Evolutionary conservation across 306 rosid genomes (phyloP).

Genomic region (Gastrolobium bilobum): DNA sequence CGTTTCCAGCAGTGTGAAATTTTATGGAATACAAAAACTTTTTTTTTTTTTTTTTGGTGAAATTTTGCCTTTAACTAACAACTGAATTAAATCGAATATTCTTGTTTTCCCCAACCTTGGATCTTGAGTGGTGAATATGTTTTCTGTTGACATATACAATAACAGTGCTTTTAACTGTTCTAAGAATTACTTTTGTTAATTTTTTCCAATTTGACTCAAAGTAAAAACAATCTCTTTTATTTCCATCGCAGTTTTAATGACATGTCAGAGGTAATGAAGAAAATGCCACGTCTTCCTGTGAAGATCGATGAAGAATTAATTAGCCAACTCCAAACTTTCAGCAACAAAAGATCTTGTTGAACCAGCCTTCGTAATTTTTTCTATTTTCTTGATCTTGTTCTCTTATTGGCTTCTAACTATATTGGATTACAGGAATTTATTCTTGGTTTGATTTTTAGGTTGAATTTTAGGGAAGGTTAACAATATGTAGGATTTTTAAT

Average conservation of each 20-base stretch:
- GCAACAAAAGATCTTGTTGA: slow-evolving; percentile 17
- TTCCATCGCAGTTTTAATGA: slow-evolving; percentile 55
- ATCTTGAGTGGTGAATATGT: background rate
- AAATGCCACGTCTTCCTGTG: slow-evolving; percentile 76
- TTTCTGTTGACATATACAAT: background rate
- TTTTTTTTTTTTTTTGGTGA: background rate
- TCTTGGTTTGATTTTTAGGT: too few relatives aligned
- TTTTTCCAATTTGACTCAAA: slow-evolving; percentile 5
- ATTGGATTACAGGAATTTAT: slow-evolving; percentile 43
- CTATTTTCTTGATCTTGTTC: background rate
- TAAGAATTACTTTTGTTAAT: background rate
- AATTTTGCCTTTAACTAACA: background rate
- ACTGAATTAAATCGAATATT: background rate
- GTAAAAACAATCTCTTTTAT: background rate
- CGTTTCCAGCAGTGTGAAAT: background rate
- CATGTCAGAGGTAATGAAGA: slow-evolving; percentile 70
- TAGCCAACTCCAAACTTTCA: slow-evolving; percentile 66
- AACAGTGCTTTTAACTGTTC: background rate
- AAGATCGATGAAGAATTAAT: slow-evolving; percentile 68
- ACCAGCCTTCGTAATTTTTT: too few relatives aligned
- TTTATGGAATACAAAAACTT: background rate
- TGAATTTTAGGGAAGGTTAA: too few relatives aligned
- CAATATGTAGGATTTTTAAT: too few relatives aligned
- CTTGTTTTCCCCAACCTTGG: background rate
- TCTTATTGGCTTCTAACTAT: slow-evolving; percentile 40